Evolutionary conservation across 1,139 yeast species (phyloP).

Genomic region (Suhomyces chickasaworum): DNA sequence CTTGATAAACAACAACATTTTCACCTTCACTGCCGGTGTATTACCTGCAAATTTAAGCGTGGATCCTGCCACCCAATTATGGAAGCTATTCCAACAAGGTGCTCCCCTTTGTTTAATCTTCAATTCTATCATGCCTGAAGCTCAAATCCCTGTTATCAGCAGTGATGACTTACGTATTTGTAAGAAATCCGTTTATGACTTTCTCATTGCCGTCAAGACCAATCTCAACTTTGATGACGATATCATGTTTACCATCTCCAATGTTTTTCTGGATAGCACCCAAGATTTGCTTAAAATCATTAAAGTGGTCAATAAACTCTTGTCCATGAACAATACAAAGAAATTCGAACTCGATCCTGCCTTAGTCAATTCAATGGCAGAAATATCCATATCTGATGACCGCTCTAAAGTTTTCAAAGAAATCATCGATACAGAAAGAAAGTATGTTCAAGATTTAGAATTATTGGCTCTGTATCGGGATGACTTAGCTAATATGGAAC

Average conservation of each 20-base stretch:
- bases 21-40: conserved; percentile 74
- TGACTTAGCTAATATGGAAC: conserved; percentile 65
- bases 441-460: conserved; percentile 89
- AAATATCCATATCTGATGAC: conserved; percentile 46
- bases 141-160: conserved; percentile 53
- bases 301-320: conserved; percentile 64
- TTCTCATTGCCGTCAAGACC: conserved; percentile 81
- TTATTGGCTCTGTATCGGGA: conserved; percentile 65
- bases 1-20: conserved; percentile 34
- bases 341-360: conserved; percentile 9
- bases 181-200: conserved; percentile 88
- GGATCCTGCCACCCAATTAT: conserved; percentile 91
- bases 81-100: conserved; percentile 90
- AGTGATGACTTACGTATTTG: conserved; percentile 82
- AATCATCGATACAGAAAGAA: conserved; percentile 84
- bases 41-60: conserved; percentile 71
- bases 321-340: conserved; percentile 44
- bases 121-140: conserved; percentile 52
- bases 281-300: conserved; percentile 75
- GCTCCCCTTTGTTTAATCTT: conserved; percentile 86
- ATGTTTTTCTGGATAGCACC: conserved; percentile 83
- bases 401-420: conserved; percentile 82
- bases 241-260: conserved; percentile 78
- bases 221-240: conserved; percentile 77
- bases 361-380: conserved; percentile 19